Percentiles rank a stretch among this genome's conserved stretches.
These are phyloP conservation scores for Fraxinus excelsior DNA, from an alignment of 257 asterid species.

Conservation along the genomic window DNA sequence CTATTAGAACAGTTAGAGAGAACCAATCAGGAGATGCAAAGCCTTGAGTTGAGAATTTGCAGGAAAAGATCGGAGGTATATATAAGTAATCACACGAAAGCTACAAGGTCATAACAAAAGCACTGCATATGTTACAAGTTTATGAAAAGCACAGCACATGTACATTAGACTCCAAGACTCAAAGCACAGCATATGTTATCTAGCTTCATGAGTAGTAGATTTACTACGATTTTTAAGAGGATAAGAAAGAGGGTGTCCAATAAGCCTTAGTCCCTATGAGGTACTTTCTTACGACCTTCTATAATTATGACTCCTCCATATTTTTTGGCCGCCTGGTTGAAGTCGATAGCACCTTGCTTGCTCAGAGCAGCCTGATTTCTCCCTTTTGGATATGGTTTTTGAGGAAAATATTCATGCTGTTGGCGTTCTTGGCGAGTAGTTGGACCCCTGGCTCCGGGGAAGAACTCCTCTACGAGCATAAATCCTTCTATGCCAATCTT, in stretches of 20 bases:
- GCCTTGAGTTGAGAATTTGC: background rate
- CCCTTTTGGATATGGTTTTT: background rate
- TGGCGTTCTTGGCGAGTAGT: background rate
- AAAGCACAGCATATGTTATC: background rate
- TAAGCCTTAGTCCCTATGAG: background rate
- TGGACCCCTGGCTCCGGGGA: background rate
- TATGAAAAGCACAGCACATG: background rate
- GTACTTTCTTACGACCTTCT: slow-evolving; percentile 10
- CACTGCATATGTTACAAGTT: background rate
- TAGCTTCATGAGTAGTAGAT: background rate
- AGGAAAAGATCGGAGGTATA: background rate
- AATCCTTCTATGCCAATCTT: background rate
- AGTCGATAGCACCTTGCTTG: too few relatives aligned
- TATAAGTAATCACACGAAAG: background rate
- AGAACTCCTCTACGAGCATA: background rate
- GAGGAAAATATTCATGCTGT: background rate
- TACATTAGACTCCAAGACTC: background rate
- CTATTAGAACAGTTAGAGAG: background rate
- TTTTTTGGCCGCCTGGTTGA: too few relatives aligned
- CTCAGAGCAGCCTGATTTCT: too few relatives aligned
- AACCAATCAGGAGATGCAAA: background rate
- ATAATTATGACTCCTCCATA: too few relatives aligned
- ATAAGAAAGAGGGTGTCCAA: background rate
- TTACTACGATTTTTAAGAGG: background rate
- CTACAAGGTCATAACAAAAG: background rate